A percentile compares a stretch with the other conserved stretches of the same genome.
Conservation (phyloP, 305 asterid genomes). For the Stenogyne calaminthoides region DNA sequence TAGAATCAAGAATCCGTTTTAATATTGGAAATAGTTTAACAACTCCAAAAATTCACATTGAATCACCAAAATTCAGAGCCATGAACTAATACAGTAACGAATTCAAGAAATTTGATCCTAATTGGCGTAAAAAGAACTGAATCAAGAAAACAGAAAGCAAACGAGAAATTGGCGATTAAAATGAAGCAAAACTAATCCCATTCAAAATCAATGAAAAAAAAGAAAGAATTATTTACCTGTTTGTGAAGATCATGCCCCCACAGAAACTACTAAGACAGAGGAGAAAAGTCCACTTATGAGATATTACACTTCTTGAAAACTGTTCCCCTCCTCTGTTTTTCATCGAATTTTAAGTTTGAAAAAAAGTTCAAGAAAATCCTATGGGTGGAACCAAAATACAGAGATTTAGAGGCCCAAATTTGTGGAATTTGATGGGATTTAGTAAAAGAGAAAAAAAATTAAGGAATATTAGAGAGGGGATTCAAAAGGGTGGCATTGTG, state of each 20-base stretch:
- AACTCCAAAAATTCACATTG: not conserved
- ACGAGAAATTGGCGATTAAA: slow-evolving; percentile 5
- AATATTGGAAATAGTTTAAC: not conserved
- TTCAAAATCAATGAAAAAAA: not conserved
- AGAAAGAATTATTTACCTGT: slow-evolving; percentile 48
- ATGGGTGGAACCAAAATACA: slow-evolving; percentile 8
- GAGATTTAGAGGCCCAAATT: slow-evolving; percentile 21
- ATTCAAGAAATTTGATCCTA: slow-evolving; percentile 12
- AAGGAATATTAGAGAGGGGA: slow-evolving; percentile 22
- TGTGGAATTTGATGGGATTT: slow-evolving; percentile 31
- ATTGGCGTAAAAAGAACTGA: not conserved
- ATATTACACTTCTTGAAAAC: slow-evolving; percentile 51
- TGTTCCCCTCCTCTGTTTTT: slow-evolving; percentile 72
- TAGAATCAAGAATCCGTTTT: slow-evolving; percentile 14
- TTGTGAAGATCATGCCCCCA: slow-evolving; percentile 75
- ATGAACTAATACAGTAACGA: not conserved
- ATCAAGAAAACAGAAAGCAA: not conserved
- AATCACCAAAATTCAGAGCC: not conserved
- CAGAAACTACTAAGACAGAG: slow-evolving; percentile 78
- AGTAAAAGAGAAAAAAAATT: slow-evolving; percentile 30
- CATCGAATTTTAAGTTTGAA: slow-evolving; percentile 37
- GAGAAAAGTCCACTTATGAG: slow-evolving; percentile 66
- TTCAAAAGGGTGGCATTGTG: slow-evolving; percentile 37
- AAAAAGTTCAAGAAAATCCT: slow-evolving; percentile 38
- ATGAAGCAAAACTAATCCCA: not conserved